Evolutionary conservation across 371 early-diverging fungal genomes (phyloP), one percentile per base, ranked within the genome.

Genomic region (Sporodiniella umbellata): DNA sequence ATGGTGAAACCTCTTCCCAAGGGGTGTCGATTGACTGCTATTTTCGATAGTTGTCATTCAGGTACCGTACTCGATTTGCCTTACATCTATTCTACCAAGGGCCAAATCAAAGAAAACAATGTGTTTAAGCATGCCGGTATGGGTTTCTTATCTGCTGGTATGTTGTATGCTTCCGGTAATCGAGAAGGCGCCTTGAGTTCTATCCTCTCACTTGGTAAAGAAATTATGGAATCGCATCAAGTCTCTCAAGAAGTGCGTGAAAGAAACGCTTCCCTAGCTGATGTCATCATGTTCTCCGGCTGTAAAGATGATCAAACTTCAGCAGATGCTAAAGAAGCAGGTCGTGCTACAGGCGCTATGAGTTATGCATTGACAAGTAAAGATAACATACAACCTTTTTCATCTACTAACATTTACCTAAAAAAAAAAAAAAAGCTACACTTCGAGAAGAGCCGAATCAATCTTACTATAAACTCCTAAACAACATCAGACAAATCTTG

Each of bases 271-370:
- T 83, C 78, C 7, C 57, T 77, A 45, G 90, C 89, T 11, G 90
- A 91, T 67, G 89, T 92, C 4, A 79, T 91, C 51, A 88, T 89
- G 89, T 92, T 94, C 48, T 84, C 86, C 28, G 96, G 90, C 2
- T 95, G 95, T 69, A 90, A 90, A 64, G 97, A 97, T 59, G 78
- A 77, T 54, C 94, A 95, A 61, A 94, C 94, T 0, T 87, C 87
- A 5, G 93, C 95, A 0, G 96, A 95, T 70, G 79, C 93, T 12
- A 59, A 64, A 11, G 79, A 78, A 51, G 73, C 81, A 30, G 80
- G 80, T 4, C 53, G 52, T 33, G 48, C 71, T 19, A 70, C 68
- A 11, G 90, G 97, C 21, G 97, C 97, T 19, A 89, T 96, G 90
- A 85, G 86, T 10, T 85, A 84, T 56, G 92, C 94, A 0, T 83